Base-by-base conservation (phyloP, 352 stramenopile genomes). In the Thraustotheca clavata region DNA sequence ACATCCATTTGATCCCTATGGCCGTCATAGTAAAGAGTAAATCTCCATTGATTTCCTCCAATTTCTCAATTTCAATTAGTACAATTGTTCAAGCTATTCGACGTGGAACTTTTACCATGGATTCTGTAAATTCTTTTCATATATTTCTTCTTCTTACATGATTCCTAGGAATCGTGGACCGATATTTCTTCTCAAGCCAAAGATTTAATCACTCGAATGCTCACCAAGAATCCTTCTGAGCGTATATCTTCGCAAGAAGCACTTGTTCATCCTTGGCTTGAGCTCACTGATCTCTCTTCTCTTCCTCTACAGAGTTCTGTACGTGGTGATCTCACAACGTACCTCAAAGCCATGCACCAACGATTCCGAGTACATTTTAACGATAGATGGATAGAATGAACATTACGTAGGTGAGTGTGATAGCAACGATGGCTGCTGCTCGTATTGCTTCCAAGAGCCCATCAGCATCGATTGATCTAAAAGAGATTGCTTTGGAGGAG, bases 1-100 rank as follows among this genome's bases (percentile, higher is more conserved):
- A 0, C 83, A 89, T 33, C 86, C 85, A 5, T 96, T 95, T 34
- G 82, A 89, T 69, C 65, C 75, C 3, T 76, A 87, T 43, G 80
- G 80, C 0, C 74, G 76, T 4, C 80, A 87, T 41, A 82, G 76
- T 20, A 81, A 79, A 59, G 80, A 87, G 49, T 84, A 87, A 67
- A 41, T 55, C 33, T 6, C 9, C 32, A 5, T 48, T 47, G 16
- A 18, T 26, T 20, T 59, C 16, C 7, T 6, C 1, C 2, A 8
- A 52, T 3, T 31, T 24, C n/a, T 52, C 1, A 52, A 26, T n/a
- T 29, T 26, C 3, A n/a, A 49, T 61, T 29, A 67, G 59, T 8
- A 63, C 55, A 6, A 86, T 92, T 67, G 79, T 91, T 49, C 72
- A 72, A 34, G 77, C 76, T 31, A 83, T 91, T 39, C 59, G 73